phyloP scores from a whole-genome alignment of 2,329 filamentous ascomycete species.

The Colletotrichum sp. region DNA sequence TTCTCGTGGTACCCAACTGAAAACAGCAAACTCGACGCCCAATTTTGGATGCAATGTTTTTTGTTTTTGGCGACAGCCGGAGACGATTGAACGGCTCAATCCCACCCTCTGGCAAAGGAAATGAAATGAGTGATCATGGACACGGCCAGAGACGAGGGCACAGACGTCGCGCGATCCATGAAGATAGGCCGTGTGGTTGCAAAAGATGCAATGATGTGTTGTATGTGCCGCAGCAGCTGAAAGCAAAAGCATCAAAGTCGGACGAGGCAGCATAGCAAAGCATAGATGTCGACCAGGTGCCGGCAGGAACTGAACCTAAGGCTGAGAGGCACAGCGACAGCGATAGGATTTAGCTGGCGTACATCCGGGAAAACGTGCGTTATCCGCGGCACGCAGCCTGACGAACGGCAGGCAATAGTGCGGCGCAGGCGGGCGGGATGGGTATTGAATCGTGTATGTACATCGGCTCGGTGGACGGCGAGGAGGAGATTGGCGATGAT shows the following conservation, averaged over 20 bases:
- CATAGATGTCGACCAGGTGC: background rate
- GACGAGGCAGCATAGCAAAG: background rate
- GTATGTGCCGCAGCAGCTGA: background rate
- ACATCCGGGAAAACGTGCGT: slow-evolving; percentile 3
- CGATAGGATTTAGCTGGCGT: background rate
- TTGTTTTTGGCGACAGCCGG: background rate
- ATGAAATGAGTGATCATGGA: background rate
- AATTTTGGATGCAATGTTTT: background rate
- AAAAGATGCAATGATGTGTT: background rate
- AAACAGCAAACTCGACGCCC: background rate
- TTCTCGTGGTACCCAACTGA: background rate
- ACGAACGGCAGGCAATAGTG: slow-evolving; percentile 1
- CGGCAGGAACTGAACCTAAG: background rate
- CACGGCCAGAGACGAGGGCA: background rate
- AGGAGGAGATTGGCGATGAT: slow-evolving; percentile 5
- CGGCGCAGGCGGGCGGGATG: slow-evolving; percentile 19
- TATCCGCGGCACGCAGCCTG: background rate
- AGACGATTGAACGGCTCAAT: slow-evolving; percentile 3
- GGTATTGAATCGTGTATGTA: slow-evolving; percentile 8
- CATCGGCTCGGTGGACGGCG: background rate
- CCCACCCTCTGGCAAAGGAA: background rate
- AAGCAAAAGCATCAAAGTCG: background rate
- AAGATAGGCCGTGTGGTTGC: background rate
- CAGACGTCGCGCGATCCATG: background rate
- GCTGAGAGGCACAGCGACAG: background rate